phyloP scores from a whole-genome alignment of 176 grass and related monocot genomes.

The Cenchrus purpureus region DNA sequence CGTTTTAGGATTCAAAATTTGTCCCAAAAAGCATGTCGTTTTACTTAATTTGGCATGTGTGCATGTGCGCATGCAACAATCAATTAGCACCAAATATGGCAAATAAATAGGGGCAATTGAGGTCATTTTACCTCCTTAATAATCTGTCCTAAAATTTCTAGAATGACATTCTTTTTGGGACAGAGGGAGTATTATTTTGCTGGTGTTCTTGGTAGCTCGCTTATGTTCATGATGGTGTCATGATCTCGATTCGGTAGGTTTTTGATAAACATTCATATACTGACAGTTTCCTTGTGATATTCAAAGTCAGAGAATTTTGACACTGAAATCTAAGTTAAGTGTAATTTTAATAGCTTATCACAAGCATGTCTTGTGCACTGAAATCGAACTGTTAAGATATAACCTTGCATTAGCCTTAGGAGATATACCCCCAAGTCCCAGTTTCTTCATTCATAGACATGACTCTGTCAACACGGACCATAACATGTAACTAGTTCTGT shows the following conservation, averaged over 20 bases:
- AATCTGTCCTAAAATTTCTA: no score
- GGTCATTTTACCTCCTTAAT: no score
- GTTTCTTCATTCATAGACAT: constrained; percentile 6
- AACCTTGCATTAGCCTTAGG: not conserved
- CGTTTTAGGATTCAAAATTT: no score
- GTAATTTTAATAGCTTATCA: not conserved
- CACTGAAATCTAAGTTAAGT: not conserved
- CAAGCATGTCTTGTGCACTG: not conserved
- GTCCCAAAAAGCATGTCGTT: no score
- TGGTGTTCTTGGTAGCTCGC: not conserved
- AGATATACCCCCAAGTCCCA: not conserved
- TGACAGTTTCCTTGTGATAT: not conserved
- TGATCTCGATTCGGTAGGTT: not conserved
- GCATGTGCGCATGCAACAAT: no score
- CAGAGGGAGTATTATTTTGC: not conserved
- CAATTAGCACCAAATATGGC: no score
- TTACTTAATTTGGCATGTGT: no score
- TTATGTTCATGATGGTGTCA: not conserved
- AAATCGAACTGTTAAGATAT: not conserved
- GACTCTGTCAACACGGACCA: constrained; percentile 9
- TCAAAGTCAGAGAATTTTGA: not conserved
- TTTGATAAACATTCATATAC: not conserved
- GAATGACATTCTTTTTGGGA: no score
- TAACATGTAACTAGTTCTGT: constrained; percentile 2
- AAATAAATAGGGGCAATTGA: no score